These are phyloP conservation scores for Penicillium sp. DNA, from an alignment of 2,329 filamentous ascomycete genomes.

Conservation along the genomic window DNA sequence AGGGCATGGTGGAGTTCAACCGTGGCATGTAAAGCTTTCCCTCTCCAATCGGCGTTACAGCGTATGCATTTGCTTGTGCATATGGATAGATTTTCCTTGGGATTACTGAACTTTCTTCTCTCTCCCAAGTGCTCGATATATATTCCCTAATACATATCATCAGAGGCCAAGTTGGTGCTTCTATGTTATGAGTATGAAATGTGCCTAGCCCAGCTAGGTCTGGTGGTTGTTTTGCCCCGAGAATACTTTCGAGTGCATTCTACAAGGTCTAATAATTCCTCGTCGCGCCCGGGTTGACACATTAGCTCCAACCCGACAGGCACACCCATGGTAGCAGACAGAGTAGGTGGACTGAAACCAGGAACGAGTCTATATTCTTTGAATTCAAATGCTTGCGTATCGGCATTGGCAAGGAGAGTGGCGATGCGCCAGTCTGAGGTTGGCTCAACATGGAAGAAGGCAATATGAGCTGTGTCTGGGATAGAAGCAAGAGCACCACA, in stretches of 20 bases:
- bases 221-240: constrained; percentile 49
- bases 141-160: too few relatives aligned
- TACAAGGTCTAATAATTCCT: constrained; percentile 54
- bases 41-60: constrained; percentile 7
- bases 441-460: constrained; percentile 52
- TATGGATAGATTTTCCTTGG: constrained; percentile 3
- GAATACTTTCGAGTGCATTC: constrained; percentile 49
- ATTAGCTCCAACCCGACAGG: constrained; percentile 65
- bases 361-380: constrained; percentile 57
- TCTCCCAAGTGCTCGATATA: too few relatives aligned
- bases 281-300: constrained; percentile 56
- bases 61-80: constrained; percentile 4
- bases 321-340: constrained; percentile 55
- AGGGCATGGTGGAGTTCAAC: constrained; percentile 91
- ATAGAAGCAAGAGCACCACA: constrained; percentile 42
- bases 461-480: constrained; percentile 12
- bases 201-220: too few relatives aligned
- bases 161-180: too few relatives aligned
- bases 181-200: too few relatives aligned
- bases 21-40: constrained; percentile 62
- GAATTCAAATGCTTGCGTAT: constrained; percentile 63
- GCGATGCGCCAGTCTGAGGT: constrained; percentile 19
- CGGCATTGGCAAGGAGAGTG: constrained; percentile 45
- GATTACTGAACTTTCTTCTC: too few relatives aligned
- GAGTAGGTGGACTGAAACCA: constrained; percentile 53